phyloP scores from a whole-genome alignment of 345 rosid species.

The Moricandia arvensis region DNA sequence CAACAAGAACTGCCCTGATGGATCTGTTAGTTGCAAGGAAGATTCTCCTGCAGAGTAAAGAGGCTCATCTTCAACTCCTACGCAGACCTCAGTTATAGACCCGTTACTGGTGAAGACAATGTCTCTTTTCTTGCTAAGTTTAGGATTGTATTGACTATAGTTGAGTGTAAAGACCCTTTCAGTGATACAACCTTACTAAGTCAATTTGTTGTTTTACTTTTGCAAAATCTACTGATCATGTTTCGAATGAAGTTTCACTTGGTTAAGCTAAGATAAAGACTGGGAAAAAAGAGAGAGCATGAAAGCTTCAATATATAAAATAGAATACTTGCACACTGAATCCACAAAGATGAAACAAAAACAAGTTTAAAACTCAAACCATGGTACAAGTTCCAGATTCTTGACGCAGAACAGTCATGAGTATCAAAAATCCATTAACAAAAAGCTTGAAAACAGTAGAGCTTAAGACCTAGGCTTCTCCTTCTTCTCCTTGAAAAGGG shows the following conservation, averaged over 20 bases:
- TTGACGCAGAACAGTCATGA: neutral
- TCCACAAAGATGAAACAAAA: constrained; percentile 5
- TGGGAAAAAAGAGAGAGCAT: neutral
- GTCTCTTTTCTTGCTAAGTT: neutral
- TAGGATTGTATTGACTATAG: constrained; percentile 5
- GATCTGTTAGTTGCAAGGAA: constrained; percentile 28
- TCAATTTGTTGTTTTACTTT: neutral
- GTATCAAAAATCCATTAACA: neutral
- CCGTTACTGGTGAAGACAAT: neutral
- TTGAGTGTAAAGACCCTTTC: neutral
- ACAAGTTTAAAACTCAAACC: constrained; percentile 1
- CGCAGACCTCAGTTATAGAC: constrained; percentile 12
- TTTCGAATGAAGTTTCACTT: too few relatives aligned
- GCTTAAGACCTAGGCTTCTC: constrained; percentile 67
- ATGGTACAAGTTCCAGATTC: neutral
- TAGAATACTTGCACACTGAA: neutral
- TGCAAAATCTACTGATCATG: neutral
- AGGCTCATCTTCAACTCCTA: constrained; percentile 27
- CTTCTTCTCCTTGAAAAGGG: constrained; percentile 68
- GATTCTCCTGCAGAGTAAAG: constrained; percentile 36
- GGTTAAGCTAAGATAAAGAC: neutral
- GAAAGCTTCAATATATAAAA: neutral
- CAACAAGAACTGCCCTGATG: constrained; percentile 21
- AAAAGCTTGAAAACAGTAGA: constrained; percentile 8
- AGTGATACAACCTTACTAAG: neutral